phyloP scores from a whole-genome alignment of 2,329 filamentous ascomycete species.

The Ascochyta clinopodiicola region DNA sequence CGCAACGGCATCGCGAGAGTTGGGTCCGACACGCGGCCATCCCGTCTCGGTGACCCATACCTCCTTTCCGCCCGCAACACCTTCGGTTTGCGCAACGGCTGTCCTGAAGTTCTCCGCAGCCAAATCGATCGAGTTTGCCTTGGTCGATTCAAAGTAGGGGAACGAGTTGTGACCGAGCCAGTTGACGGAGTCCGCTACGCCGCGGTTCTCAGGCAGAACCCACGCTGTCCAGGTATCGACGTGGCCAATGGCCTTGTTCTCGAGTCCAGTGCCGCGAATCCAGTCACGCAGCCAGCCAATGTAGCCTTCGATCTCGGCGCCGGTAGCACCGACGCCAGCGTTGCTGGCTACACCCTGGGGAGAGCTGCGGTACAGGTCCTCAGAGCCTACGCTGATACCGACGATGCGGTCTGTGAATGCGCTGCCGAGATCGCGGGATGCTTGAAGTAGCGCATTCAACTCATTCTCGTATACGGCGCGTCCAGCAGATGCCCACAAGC shows the following conservation, averaged over 20 bases:
- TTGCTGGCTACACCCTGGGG: conserved; percentile 67
- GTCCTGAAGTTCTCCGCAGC: conserved; percentile 71
- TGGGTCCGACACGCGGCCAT: conserved; percentile 63
- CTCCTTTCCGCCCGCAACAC: conserved; percentile 67
- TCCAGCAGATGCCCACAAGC: conserved; percentile 79
- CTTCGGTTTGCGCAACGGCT: conserved; percentile 66
- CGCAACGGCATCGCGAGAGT: conserved; percentile 33
- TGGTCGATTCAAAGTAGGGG: conserved; percentile 79
- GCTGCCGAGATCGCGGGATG: conserved; percentile 71
- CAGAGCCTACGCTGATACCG: conserved; percentile 83
- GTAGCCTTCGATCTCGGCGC: conserved; percentile 69
- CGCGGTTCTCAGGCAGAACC: conserved; percentile 73
- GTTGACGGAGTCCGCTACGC: conserved; percentile 72
- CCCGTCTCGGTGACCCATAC: conserved; percentile 90
- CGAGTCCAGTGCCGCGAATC: conserved; percentile 67
- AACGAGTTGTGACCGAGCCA: conserved; percentile 86
- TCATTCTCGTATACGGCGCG: conserved; percentile 71
- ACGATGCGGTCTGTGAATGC: conserved; percentile 70
- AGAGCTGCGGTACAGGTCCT: conserved; percentile 71
- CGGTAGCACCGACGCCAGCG: conserved; percentile 67
- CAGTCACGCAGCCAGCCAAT: conserved; percentile 70
- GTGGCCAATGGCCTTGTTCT: conserved; percentile 71
- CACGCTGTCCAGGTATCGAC: conserved; percentile 82
- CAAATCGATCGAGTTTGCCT: conserved; percentile 61
- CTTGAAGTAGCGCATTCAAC: conserved; percentile 71